phyloP scores from a whole-genome alignment of 2,329 filamentous ascomycete species.

The Trichoderma sp. region DNA sequence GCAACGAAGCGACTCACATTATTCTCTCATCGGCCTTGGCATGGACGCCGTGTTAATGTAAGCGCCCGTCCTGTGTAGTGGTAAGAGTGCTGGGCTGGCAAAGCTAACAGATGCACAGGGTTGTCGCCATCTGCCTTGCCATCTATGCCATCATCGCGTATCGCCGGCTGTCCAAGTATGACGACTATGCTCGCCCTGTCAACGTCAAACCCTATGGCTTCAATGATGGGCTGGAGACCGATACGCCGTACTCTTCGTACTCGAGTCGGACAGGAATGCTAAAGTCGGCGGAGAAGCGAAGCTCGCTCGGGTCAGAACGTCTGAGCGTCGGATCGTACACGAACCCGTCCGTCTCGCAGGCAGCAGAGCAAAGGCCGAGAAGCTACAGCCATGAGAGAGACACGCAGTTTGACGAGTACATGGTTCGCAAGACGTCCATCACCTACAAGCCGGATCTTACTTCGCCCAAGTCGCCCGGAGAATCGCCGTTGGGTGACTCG shows the following conservation, averaged over 20 bases:
- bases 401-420: conserved; percentile 52
- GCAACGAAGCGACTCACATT: conserved; percentile 48
- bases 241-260: conserved; percentile 36
- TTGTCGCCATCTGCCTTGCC: conserved; percentile 48
- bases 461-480: conserved; percentile 31
- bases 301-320: conserved; percentile 36
- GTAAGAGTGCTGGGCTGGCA: neutral
- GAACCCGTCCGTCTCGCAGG: conserved; percentile 32
- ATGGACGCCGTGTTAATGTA: conserved; percentile 55
- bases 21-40: conserved; percentile 52
- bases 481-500: conserved; percentile 18
- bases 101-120: conserved; percentile 37
- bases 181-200: conserved; percentile 54
- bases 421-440: conserved; percentile 41
- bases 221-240: conserved; percentile 40
- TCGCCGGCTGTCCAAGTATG: conserved; percentile 51
- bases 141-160: conserved; percentile 53
- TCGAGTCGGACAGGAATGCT: conserved; percentile 32
- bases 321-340: conserved; percentile 37
- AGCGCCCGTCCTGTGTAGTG: conserved; percentile 32
- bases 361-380: conserved; percentile 34
- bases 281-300: conserved; percentile 37
- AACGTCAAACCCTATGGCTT: conserved; percentile 55
- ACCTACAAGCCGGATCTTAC: conserved; percentile 39
- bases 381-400: conserved; percentile 51